Percentiles rank a stretch among this genome's conserved stretches.
Evolutionary conservation across 139 green algal species (phyloP).

Genomic region (Closterium sp.): DNA sequence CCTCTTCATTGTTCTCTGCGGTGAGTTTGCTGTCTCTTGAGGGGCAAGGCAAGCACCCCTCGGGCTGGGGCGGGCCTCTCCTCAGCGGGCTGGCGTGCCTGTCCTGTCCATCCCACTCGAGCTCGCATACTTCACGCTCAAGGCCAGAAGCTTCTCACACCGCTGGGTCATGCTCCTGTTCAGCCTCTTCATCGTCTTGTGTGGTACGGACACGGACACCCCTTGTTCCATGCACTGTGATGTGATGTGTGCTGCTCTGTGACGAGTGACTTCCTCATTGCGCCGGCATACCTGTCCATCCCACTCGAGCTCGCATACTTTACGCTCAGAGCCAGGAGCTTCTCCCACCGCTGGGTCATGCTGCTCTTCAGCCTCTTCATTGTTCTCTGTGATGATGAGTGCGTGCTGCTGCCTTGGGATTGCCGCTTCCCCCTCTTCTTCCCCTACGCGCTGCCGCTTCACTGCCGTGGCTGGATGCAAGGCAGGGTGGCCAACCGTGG

Average conservation of each 20-base stretch:
- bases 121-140: conserved; percentile 37
- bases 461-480: no score
- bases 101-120: conserved; percentile 44
- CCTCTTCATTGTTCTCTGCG: no score
- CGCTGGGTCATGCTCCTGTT: conserved; percentile 33
- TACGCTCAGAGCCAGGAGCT: neutral
- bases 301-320: conserved; percentile 28
- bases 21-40: no score
- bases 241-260: no score
- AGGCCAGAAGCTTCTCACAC: conserved; percentile 12
- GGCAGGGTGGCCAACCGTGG: no score
- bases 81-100: conserved; percentile 19
- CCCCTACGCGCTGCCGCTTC: no score
- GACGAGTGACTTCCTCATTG: neutral
- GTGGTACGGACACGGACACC: no score
- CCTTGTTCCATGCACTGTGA: no score
- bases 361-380: neutral
- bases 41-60: no score
- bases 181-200: conserved; percentile 40
- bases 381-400: no score
- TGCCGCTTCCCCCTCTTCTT: neutral
- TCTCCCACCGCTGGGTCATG: conserved; percentile 36
- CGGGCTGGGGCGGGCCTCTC: no score
- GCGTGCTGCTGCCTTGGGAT: no score
- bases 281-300: conserved; percentile 46